Evolutionary conservation across 1,139 yeast genomes (phyloP), one percentile per base, ranked within the genome.

Genomic region (Yamadazyma oceani): DNA sequence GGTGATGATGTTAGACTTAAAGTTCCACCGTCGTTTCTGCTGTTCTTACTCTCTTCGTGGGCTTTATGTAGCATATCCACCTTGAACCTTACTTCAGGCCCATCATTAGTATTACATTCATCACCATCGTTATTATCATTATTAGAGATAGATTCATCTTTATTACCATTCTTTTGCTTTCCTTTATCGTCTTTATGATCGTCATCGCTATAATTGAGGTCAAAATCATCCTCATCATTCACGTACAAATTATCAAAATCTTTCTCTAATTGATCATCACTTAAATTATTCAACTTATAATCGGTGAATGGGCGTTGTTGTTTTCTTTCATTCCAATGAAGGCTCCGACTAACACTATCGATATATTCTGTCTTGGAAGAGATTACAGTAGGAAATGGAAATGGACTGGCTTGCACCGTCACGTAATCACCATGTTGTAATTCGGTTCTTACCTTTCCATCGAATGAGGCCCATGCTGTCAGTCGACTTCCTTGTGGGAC

Each of bases 391-490:
- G 96, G 96, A 64, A 86, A 86, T 5, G 95, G 89, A 62, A 75
- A 87, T 21, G 87, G 86, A 36, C 87, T 78, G 1, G 95, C 95
- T 37, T 78, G 78, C 11, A 87, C 75, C 0, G 87, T 80, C 15
- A 87, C 88, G 51, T 83, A 86, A 55, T 84, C 85, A 3, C 95
- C 95, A 41, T 78, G 79, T 25, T 64, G 58, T 35, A 87, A 59
- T 53, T 86, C 92, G 1, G 84, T 80, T 26, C 95, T 66, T 12
- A 78, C 79, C 44, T 89, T 79, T 6, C 96, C 96, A 58, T 88
- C 96, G 54, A 88, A 87, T 3, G 95, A 80, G 0, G 92, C 90
- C 95, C 95, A 87, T 0, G 96, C 95, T 0, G 92, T 82, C 17
- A 85, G 73, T 37, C 96, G 62, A 40, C 87, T 79, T 31, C 77